Evolutionary conservation across 1,284 basidiomycete genomes (phyloP).

Genomic region (Puccinia coronata): DNA sequence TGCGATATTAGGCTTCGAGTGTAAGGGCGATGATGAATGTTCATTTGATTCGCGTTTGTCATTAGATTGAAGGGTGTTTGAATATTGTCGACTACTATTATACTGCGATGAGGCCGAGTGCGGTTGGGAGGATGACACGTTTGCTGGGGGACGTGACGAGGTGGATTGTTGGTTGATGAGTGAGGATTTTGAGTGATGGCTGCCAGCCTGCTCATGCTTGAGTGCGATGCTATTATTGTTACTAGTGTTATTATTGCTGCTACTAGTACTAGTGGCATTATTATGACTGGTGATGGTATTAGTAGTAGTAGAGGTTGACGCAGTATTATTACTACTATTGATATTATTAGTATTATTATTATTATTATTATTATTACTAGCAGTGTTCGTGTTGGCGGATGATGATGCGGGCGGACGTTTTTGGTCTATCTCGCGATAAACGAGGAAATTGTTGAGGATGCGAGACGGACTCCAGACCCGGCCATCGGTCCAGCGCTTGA

Average conservation of each 20-base stretch:
- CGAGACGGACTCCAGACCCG: slow-evolving; percentile 87
- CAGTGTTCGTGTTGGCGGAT: neutral
- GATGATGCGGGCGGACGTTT: slow-evolving; percentile 21
- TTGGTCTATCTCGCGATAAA: slow-evolving; percentile 59
- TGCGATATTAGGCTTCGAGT: neutral
- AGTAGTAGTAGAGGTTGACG: neutral
- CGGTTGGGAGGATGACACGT: neutral
- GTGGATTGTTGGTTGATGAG: neutral
- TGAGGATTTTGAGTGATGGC: neutral
- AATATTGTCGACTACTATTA: neutral
- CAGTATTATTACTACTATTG: neutral
- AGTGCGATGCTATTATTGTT: neutral
- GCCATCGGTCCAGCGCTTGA: slow-evolving; percentile 98
- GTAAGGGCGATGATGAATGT: neutral
- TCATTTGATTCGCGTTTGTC: neutral
- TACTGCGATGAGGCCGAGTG: slow-evolving; percentile 12
- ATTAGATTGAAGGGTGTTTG: neutral
- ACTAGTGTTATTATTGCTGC: slow-evolving; percentile 6
- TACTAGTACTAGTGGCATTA: slow-evolving; percentile 3
- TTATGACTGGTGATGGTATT: neutral
- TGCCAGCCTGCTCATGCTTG: slow-evolving; percentile 21
- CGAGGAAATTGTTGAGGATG: slow-evolving; percentile 90
- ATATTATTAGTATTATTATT: neutral
- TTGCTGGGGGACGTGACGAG: neutral
- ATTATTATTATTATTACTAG: neutral